Percentiles rank a stretch among this genome's conserved stretches.
Evolutionary conservation across 148 eudicot genomes (phyloP).

Genomic region (Cornus kousa): DNA sequence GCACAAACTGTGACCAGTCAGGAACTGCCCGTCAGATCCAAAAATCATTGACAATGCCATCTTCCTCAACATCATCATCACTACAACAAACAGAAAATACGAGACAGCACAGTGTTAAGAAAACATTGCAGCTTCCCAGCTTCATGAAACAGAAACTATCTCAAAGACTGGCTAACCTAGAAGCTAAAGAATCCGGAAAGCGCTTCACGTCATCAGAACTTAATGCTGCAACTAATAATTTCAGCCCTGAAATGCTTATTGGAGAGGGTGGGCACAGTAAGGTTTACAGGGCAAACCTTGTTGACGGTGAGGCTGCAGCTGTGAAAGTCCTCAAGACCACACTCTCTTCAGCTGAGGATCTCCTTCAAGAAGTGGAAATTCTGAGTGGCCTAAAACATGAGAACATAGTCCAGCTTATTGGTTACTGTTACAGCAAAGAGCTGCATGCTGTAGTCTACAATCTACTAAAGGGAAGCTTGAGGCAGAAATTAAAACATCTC

Average conservation of each 20-base stretch:
- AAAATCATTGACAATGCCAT: slow-evolving; percentile 32
- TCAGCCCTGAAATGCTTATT: slow-evolving; percentile 23
- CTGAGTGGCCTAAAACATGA: slow-evolving; percentile 32
- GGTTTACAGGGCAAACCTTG: slow-evolving; percentile 24
- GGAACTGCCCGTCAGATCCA: slow-evolving; percentile 10
- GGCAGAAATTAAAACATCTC: slow-evolving; percentile 15
- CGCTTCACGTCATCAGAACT: slow-evolving; percentile 22
- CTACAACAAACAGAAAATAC: slow-evolving; percentile 5
- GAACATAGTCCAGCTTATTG: slow-evolving; percentile 23
- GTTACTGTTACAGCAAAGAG: slow-evolving; percentile 29
- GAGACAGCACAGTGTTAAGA: neutral
- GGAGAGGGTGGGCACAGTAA: slow-evolving; percentile 29
- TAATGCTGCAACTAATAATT: slow-evolving; percentile 19
- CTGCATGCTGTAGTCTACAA: slow-evolving; percentile 29
- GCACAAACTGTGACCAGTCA: neutral
- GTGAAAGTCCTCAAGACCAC: slow-evolving; percentile 27
- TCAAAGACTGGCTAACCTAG: slow-evolving; percentile 27
- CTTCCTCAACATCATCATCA: slow-evolving; percentile 22
- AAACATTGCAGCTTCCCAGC: neutral
- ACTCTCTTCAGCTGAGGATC: slow-evolving; percentile 13
- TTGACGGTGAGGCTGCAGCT: slow-evolving; percentile 20
- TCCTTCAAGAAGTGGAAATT: slow-evolving; percentile 26
- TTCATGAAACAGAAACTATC: slow-evolving; percentile 8
- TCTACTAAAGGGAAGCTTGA: slow-evolving; percentile 22
- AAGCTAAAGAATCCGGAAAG: slow-evolving; percentile 18